phyloP scores from a whole-genome alignment of 2,329 filamentous ascomycete genomes.

The Fusarium floridanum region DNA sequence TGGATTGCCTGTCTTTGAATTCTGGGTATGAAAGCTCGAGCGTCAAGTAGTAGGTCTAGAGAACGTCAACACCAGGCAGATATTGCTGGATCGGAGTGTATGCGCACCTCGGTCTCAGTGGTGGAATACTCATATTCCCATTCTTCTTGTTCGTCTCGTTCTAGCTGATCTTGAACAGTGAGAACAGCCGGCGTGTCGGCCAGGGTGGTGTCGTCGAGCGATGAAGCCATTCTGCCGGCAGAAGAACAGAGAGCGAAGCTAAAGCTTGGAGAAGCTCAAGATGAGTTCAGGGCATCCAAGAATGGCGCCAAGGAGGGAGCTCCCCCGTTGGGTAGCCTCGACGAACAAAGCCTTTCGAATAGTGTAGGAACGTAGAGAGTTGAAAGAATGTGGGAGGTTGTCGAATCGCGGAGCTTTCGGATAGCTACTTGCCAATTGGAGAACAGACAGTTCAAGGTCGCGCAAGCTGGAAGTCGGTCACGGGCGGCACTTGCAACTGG shows the following conservation, averaged over 20 bases:
- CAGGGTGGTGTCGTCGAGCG: slow-evolving; percentile 29
- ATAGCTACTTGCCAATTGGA: slow-evolving; percentile 35
- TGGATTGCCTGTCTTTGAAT: slow-evolving; percentile 62
- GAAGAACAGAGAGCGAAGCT: background rate
- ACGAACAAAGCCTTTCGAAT: background rate
- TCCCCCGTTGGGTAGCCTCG: background rate
- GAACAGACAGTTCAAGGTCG: background rate
- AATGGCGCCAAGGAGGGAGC: background rate
- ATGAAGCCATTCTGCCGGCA: slow-evolving; percentile 25
- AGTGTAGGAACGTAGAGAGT: background rate
- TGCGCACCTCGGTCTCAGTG: slow-evolving; percentile 70
- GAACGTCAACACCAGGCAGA: slow-evolving; percentile 18
- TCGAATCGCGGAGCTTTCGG: slow-evolving; percentile 13
- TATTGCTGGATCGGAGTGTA: background rate
- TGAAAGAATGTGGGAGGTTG: slow-evolving; percentile 1
- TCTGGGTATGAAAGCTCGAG: slow-evolving; percentile 73
- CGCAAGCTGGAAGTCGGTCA: slow-evolving; percentile 43
- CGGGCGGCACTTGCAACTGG: slow-evolving; percentile 36
- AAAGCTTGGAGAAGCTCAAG: background rate
- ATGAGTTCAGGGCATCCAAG: background rate
- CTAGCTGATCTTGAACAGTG: slow-evolving; percentile 46
- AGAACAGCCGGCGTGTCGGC: slow-evolving; percentile 46
- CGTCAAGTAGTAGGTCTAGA: slow-evolving; percentile 73
- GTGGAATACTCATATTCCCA: slow-evolving; percentile 77
- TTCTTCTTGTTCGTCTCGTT: slow-evolving; percentile 65